Conservation (phyloP, 148 eudicot species). For the Drosera capensis region DNA sequence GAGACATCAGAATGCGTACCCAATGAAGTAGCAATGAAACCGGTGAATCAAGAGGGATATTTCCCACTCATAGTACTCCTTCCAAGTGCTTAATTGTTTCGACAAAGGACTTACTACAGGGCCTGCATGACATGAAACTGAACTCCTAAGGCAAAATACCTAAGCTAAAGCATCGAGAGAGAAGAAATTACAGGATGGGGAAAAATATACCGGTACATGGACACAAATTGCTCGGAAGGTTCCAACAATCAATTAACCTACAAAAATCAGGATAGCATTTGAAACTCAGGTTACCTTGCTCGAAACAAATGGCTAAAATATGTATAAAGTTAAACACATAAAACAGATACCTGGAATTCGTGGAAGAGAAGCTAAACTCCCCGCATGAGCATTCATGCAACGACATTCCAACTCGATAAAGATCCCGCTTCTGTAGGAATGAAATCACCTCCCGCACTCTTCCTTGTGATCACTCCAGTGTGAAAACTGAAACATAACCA, state of each 20-base stretch:
- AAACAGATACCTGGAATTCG: conserved; percentile 23
- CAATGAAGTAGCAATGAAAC: conserved; percentile 81
- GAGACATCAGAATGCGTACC: conserved; percentile 31
- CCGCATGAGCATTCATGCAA: conserved; percentile 62
- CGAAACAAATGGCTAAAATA: background rate
- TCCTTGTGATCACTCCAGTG: conserved; percentile 67
- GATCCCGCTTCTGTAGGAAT: conserved; percentile 32
- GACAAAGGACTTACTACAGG: conserved; percentile 40
- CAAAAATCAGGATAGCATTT: background rate
- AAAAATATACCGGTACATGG: conserved; percentile 61
- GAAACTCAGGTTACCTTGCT: background rate
- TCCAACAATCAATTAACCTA: conserved; percentile 52
- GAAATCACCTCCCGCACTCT: conserved; percentile 83
- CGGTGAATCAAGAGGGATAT: conserved; percentile 59
- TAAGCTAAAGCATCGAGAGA: background rate
- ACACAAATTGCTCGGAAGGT: conserved; percentile 41
- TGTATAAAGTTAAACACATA: background rate
- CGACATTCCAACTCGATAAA: conserved; percentile 75
- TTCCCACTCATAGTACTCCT: conserved; percentile 88
- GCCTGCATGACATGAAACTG: conserved; percentile 29
- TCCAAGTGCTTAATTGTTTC: conserved; percentile 46
- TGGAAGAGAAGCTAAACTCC: conserved; percentile 4
- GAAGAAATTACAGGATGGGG: conserved; percentile 3
- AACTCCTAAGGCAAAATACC: background rate
- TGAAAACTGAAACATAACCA: conserved; percentile 42